Conservation (phyloP, 2,329 filamentous ascomycete genomes). For the Phyllachora maydis region DNA sequence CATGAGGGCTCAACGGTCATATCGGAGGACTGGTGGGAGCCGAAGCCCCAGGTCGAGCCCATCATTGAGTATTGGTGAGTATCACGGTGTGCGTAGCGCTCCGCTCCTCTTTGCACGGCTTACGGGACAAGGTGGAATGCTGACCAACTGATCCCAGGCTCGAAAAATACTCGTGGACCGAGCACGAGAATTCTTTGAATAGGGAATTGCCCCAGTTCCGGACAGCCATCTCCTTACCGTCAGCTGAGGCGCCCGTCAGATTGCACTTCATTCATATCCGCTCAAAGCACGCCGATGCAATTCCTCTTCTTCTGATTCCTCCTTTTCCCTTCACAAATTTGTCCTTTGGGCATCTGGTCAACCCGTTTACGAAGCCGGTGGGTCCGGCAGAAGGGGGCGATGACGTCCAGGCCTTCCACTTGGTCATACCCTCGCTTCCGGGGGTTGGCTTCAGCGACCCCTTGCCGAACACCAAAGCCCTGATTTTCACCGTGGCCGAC, state of each 20-base stretch:
- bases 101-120: not conserved
- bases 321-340: slow-evolving; percentile 46
- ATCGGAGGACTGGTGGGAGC: slow-evolving; percentile 32
- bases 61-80: slow-evolving; percentile 43
- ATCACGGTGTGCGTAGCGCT: not conserved
- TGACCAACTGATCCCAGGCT: slow-evolving; percentile 22
- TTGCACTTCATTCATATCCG: slow-evolving; percentile 44
- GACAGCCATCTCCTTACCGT: slow-evolving; percentile 24
- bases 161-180: slow-evolving; percentile 43
- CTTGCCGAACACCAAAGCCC: slow-evolving; percentile 24
- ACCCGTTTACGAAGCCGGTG: slow-evolving; percentile 30
- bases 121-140: not conserved
- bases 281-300: slow-evolving; percentile 28
- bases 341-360: slow-evolving; percentile 32
- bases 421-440: slow-evolving; percentile 45
- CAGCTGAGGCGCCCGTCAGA: slow-evolving; percentile 21
- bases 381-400: too few relatives aligned
- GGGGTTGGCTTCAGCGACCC: slow-evolving; percentile 49
- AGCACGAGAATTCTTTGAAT: slow-evolving; percentile 37
- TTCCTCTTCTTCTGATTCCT: slow-evolving; percentile 44
- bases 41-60: slow-evolving; percentile 40
- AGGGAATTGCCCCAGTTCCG: slow-evolving; percentile 40
- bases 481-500: slow-evolving; percentile 29
- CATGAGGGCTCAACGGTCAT: slow-evolving; percentile 29
- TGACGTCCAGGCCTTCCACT: slow-evolving; percentile 33